Evolutionary conservation across 495 filamentous ascomycete genomes (phyloP).

Genomic region (Hypoxylon crocopeplum): DNA sequence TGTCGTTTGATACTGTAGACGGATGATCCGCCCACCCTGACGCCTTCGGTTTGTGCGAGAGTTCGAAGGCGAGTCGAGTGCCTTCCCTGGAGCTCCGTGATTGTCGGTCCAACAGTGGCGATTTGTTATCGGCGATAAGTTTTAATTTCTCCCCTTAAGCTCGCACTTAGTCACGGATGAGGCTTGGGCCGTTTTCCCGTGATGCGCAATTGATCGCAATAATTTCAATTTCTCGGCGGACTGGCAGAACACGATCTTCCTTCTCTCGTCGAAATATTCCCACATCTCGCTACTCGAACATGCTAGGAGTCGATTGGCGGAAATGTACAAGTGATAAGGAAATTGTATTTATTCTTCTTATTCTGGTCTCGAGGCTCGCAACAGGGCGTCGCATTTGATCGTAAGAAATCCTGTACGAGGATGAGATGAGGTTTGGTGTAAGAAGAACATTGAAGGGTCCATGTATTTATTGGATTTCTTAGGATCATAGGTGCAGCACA

Average conservation of each 20-base stretch:
- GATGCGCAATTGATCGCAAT: neutral
- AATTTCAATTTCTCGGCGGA: neutral
- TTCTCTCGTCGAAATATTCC: conserved; percentile 3
- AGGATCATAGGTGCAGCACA: too few relatives aligned
- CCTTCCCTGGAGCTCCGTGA: too few relatives aligned
- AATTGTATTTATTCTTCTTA: neutral
- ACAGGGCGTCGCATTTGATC: neutral
- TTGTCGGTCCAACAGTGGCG: too few relatives aligned
- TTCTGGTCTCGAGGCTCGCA: neutral
- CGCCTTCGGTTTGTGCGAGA: neutral
- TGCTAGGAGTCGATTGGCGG: conserved; percentile 1
- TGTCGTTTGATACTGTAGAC: neutral
- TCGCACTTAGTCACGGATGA: too few relatives aligned
- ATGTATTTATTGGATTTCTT: conserved; percentile 16
- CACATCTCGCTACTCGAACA: conserved; percentile 16
- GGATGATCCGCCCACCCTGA: neutral
- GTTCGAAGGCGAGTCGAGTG: neutral
- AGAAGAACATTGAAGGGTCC: neutral
- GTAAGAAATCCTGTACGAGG: too few relatives aligned
- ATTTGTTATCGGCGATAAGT: conserved; percentile 17
- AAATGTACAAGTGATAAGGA: neutral
- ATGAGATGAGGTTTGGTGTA: conserved; percentile 14
- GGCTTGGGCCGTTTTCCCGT: too few relatives aligned
- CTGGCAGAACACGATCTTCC: neutral
- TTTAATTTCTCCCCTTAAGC: neutral